Percentiles rank a stretch among this genome's conserved stretches.
Evolutionary conservation across 306 rosid genomes (phyloP).

Genomic region (Pyrus pyrifolia): DNA sequence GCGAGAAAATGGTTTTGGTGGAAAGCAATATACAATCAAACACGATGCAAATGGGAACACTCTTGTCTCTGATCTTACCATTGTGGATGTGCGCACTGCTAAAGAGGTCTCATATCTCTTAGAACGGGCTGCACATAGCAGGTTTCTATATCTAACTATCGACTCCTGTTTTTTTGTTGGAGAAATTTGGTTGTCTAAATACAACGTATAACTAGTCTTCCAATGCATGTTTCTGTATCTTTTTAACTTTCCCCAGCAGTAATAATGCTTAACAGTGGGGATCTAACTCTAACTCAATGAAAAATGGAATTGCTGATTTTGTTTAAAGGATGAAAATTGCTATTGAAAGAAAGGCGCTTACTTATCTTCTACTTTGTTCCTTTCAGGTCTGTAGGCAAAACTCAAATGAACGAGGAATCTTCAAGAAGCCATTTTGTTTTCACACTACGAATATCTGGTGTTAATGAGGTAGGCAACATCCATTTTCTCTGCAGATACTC

Average conservation of each 20-base stretch:
- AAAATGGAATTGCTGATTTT: background rate
- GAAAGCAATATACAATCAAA: conserved; percentile 84
- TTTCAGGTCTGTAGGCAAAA: conserved; percentile 86
- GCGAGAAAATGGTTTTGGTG: conserved; percentile 64
- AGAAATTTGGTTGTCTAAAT: background rate
- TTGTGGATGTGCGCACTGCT: conserved; percentile 82
- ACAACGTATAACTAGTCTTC: background rate
- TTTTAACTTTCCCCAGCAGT: background rate
- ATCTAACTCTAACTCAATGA: background rate
- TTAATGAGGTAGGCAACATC: conserved; percentile 64
- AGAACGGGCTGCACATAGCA: conserved; percentile 83
- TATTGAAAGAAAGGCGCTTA: background rate
- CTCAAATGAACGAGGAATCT: conserved; percentile 96
- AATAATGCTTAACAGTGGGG: background rate
- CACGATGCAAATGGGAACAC: conserved; percentile 80
- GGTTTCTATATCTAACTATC: conserved; percentile 29
- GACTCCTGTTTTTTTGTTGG: background rate
- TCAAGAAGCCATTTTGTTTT: conserved; percentile 98
- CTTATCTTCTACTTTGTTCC: conserved; percentile 14
- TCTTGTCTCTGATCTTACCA: conserved; percentile 79
- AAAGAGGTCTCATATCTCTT: conserved; percentile 84
- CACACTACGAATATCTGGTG: conserved; percentile 83
- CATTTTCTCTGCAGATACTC: background rate
- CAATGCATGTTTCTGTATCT: background rate
- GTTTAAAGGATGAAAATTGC: background rate